Base-by-base conservation (phyloP, 176 grass and related monocot genomes). In the Lolium perenne region DNA sequence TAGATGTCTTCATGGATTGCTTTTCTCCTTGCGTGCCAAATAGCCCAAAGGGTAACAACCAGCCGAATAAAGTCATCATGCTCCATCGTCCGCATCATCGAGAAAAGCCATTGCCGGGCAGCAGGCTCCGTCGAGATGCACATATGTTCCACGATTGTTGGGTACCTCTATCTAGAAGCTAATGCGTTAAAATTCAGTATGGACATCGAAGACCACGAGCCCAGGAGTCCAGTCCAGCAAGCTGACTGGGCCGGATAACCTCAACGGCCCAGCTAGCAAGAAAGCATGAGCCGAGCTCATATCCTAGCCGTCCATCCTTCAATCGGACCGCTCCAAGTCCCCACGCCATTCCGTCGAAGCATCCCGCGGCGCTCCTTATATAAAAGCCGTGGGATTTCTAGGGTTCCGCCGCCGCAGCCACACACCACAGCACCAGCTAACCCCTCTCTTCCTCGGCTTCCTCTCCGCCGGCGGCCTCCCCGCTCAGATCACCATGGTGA, bases 371-470 rank as follows among this genome's bases (percentile, higher is more conserved):
- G 7, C 76, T 63, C 82, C 7, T 26, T 64, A 53, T 76, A 84
- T 89, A 84, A 84, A 12, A 47, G 0, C 59, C 16, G 45, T 20
- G 11, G 29, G 21, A 50, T 20, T 74, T 73, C 59, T 89, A 89
- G 87, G 87, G 81, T 89, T 80, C 81, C 87, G 43, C 87, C 76
- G 75, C 87, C 82, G 66, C 55, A 68, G 80, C 86, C 84, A n/a
- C 68, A 48, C 51, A 23, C 41, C 40, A 40, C 68, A 76, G 17
- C 58, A 8, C 46, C 80, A 62, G 6, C 69, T 15, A 63, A 71
- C 26, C 54, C 23, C 10, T 23, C 4, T 40, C 41, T 8, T 43
- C 72, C 17, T 55, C 20, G 7, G 22, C 17, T 45, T 45, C 68
- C 32, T 70, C 20, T 20, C 56, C 38, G 12, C 80, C 62, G 43